These are phyloP conservation scores for Oryza meyeriana DNA, from an alignment of 176 grass and related monocot species.

Conservation along the genomic window DNA sequence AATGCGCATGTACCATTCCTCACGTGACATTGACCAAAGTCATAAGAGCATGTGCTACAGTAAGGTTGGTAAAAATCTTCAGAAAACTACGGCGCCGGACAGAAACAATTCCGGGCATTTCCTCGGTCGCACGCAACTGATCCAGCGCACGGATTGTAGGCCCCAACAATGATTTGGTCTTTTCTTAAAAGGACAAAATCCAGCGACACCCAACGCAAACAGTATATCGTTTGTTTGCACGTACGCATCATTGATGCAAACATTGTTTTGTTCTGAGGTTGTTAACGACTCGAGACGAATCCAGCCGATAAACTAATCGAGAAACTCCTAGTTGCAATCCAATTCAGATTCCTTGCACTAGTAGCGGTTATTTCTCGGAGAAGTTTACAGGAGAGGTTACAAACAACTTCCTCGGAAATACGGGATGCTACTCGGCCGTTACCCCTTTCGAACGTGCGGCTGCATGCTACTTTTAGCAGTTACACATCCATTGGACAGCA, in stretches of 20 bases:
- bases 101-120: not conserved
- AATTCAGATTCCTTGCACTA: not conserved
- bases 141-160: not conserved
- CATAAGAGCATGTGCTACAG: not conserved
- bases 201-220: not conserved
- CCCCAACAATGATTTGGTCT: constrained; percentile 9
- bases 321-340: not conserved
- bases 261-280: not conserved
- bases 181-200: constrained; percentile 25
- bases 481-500: not conserved
- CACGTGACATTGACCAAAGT: not conserved
- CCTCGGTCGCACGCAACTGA: not conserved
- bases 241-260: not conserved
- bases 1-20: not conserved
- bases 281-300: not conserved
- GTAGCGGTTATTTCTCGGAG: not conserved
- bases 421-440: not conserved
- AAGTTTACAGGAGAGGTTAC: not conserved
- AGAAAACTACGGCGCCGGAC: not conserved
- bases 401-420: not conserved
- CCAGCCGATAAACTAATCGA: not conserved
- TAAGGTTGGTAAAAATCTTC: not conserved
- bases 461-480: constrained; percentile 11
- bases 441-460: not conserved
- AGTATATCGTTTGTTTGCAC: not conserved